Base-by-base conservation (phyloP, 2,329 filamentous ascomycete genomes). In the Stachybotrys chlorohalonatus region DNA sequence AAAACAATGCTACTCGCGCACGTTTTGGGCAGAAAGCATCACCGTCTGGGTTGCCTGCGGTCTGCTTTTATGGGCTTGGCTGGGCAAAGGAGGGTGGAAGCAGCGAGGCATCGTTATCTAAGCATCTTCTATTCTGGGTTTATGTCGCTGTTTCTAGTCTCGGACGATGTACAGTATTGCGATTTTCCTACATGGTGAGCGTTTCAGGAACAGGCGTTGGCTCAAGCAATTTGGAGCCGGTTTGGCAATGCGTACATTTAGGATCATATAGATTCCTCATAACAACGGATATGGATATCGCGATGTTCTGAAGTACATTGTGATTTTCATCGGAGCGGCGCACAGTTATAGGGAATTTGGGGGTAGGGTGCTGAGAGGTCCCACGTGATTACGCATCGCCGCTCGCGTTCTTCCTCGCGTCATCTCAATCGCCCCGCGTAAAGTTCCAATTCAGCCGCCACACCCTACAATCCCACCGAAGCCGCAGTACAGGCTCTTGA, bases 11-110 rank as follows among this genome's bases (percentile, higher is more conserved):
- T 97, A 96, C 72, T 84, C 85, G 11, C 66, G 77, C 0, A 89
- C 88, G 0, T 95, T 93, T 60, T 96, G 91, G 91, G 89, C 87
- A 1, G 90, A 96, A 80, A 85, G 87, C 0, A 72, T 81, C 1
- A 92, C 86, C 58, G 87, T 95, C 0, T 92, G 87, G 85, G 60
- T 89, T 45, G 92, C 90, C 0, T 85, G 88, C 63, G 76, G 74
- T 3, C 70, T 90, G 62, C 86, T 93, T 73, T 59, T 86, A 15
- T 86, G 83, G 78, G 91, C 91, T 7, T 96, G 91, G 92, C 87
- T 86, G 68, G 89, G 89, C 1, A 81, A 73, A 54, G 78, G 79
- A 24, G 88, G 89, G 0, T 96, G 92, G 92, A 80, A 79, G 58
- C 80, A 80, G 64, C 81, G 89, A 56, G 89, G 89, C 0, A 84